phyloP scores from a whole-genome alignment of 768 basidiomycete genomes.

The Termitomyces sp. region DNA sequence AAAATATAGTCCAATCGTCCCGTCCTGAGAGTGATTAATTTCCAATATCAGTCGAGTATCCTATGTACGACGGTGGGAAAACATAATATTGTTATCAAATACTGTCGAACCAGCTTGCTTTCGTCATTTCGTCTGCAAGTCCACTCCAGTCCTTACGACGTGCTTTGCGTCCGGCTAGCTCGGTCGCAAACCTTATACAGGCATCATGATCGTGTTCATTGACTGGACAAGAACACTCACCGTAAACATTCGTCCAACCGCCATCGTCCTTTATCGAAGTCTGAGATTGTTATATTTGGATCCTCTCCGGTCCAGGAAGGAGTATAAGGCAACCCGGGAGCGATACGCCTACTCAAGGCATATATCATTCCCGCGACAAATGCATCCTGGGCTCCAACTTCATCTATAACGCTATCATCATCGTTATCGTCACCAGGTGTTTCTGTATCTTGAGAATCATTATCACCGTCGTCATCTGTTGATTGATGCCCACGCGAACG shows the following conservation, averaged over 20 bases:
- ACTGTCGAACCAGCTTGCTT: conserved; percentile 70
- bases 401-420: conserved; percentile 51
- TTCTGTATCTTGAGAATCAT: conserved; percentile 59
- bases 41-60: neutral
- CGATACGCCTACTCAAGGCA: conserved; percentile 63
- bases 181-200: conserved; percentile 68
- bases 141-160: conserved; percentile 59
- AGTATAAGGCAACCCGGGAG: conserved; percentile 76
- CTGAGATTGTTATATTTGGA: conserved; percentile 21
- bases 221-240: conserved; percentile 30
- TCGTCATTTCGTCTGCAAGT: conserved; percentile 67
- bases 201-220: neutral
- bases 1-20: neutral
- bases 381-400: conserved; percentile 75
- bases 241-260: conserved; percentile 77
- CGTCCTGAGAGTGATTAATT: neutral
- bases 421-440: conserved; percentile 33
- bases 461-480: conserved; percentile 42
- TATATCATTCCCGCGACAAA: conserved; percentile 89
- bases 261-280: conserved; percentile 56
- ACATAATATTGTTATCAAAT: conserved; percentile 6
- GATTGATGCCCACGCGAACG: conserved; percentile 24
- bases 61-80: neutral
- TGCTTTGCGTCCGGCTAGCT: conserved; percentile 74
- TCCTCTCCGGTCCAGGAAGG: conserved; percentile 44